These are phyloP conservation scores for Suhomyces pyralidae DNA, from an alignment of 805 yeast genomes.

Conservation along the genomic window DNA sequence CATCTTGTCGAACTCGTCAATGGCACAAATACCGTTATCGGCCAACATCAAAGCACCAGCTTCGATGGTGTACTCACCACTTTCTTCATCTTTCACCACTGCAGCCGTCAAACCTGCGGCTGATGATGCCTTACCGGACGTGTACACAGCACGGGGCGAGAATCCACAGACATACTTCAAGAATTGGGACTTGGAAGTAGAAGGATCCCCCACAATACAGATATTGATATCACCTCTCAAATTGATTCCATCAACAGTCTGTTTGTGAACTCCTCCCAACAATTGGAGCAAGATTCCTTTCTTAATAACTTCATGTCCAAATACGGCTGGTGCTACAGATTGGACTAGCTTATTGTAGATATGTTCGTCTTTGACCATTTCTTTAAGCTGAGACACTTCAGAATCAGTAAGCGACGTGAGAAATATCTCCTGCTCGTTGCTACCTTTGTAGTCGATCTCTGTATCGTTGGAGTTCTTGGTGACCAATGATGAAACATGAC, in stretches of 20 bases:
- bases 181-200: conserved; percentile 95
- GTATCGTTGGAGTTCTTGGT: conserved; percentile 24
- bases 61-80: conserved; percentile 94
- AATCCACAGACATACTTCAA: conserved; percentile 88
- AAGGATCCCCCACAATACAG: conserved; percentile 97
- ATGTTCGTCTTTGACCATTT: conserved; percentile 86
- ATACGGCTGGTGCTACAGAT: conserved; percentile 93
- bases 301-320: conserved; percentile 91
- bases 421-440: conserved; percentile 76
- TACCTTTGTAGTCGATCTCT: conserved; percentile 40
- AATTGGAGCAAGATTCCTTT: conserved; percentile 87
- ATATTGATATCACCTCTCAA: conserved; percentile 95
- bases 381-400: conserved; percentile 80
- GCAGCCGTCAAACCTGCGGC: conserved; percentile 99
- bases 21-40: conserved; percentile 97
- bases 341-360: conserved; percentile 79
- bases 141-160: conserved; percentile 91
- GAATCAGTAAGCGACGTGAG: conserved; percentile 73
- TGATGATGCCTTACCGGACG: conserved; percentile 97
- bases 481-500: conserved; percentile 73
- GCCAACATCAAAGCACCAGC: conserved; percentile 99
- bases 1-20: conserved; percentile 98
- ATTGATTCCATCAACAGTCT: conserved; percentile 89
- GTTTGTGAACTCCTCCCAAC: conserved; percentile 93
- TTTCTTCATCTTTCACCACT: conserved; percentile 94